These are phyloP conservation scores for Saccharomycopsis babjevae DNA, from an alignment of 805 yeast genomes.

Conservation along the genomic window DNA sequence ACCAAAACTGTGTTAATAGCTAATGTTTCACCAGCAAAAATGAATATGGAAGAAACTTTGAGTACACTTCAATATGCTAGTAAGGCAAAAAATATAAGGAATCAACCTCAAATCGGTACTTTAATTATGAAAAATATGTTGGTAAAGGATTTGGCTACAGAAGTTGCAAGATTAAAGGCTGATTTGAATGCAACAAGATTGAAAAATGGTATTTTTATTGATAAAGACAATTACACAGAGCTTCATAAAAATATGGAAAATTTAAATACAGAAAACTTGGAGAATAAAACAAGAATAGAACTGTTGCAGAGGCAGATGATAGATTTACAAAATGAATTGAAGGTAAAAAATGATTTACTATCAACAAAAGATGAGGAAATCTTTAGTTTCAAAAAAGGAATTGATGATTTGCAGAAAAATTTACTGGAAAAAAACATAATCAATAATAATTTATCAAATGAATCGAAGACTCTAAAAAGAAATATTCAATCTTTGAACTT, in stretches of 20 bases:
- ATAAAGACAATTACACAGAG: constrained; percentile 47
- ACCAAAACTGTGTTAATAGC: constrained; percentile 84
- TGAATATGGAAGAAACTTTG: constrained; percentile 69
- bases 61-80: constrained; percentile 84
- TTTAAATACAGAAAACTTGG: constrained; percentile 40
- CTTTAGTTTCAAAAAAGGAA: constrained; percentile 20
- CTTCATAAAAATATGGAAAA: constrained; percentile 39
- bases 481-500: constrained; percentile 24
- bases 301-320: constrained; percentile 30
- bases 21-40: constrained; percentile 73
- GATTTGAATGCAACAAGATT: constrained; percentile 54
- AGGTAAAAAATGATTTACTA: constrained; percentile 21
- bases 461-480: constrained; percentile 27
- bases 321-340: constrained; percentile 16
- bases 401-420: constrained; percentile 24
- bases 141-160: constrained; percentile 39
- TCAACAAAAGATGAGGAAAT: constrained; percentile 17
- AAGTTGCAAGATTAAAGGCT: constrained; percentile 37
- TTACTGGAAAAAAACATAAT: constrained; percentile 25
- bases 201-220: constrained; percentile 58
- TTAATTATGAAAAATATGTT: constrained; percentile 48
- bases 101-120: constrained; percentile 58
- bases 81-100: constrained; percentile 72
- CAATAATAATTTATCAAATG: constrained; percentile 25
- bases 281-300: constrained; percentile 33